phyloP scores from a whole-genome alignment of 2,329 filamentous ascomycete genomes.

The Diaporthe batatas region DNA sequence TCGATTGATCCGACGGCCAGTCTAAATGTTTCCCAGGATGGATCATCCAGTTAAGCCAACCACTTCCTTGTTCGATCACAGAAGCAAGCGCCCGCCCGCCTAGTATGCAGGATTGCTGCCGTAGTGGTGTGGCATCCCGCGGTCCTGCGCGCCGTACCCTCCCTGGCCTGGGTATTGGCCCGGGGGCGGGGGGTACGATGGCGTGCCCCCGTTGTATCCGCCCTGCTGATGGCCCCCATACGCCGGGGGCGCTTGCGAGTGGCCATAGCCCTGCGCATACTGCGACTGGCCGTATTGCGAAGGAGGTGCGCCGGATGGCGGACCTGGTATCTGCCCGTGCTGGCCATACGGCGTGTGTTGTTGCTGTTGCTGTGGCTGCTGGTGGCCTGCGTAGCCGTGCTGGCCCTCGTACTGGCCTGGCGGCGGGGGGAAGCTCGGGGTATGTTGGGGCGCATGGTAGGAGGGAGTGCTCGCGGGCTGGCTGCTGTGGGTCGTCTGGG shows the following conservation, averaged over 20 bases:
- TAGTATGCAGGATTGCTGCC: conserved; percentile 40
- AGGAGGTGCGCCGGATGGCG: conserved; percentile 45
- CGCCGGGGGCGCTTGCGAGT: conserved; percentile 29
- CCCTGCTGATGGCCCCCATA: conserved; percentile 42
- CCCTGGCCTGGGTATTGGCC: conserved; percentile 46
- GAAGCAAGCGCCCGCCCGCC: background rate
- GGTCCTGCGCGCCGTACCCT: conserved; percentile 38
- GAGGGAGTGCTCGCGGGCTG: conserved; percentile 42
- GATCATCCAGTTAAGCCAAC: background rate
- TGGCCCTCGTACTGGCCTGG: conserved; percentile 38
- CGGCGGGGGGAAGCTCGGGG: conserved; percentile 40
- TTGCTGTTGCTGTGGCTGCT: conserved; percentile 17
- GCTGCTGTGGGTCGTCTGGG: conserved; percentile 48
- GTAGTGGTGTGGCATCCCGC: conserved; percentile 34
- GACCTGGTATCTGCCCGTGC: conserved; percentile 42
- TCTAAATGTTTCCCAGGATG: background rate
- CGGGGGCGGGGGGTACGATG: conserved; percentile 46
- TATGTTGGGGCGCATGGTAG: conserved; percentile 48
- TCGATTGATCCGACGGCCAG: background rate
- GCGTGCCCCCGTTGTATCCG: conserved; percentile 43
- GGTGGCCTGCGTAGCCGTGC: conserved; percentile 37
- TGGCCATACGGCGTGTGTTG: conserved; percentile 43
- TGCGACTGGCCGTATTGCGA: conserved; percentile 41
- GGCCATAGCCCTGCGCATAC: conserved; percentile 34
- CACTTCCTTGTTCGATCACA: background rate